Evolutionary conservation across 176 grass and related monocot species (phyloP), one percentile per base, ranked within the genome.

Genomic region (Pontederia crassipes): DNA sequence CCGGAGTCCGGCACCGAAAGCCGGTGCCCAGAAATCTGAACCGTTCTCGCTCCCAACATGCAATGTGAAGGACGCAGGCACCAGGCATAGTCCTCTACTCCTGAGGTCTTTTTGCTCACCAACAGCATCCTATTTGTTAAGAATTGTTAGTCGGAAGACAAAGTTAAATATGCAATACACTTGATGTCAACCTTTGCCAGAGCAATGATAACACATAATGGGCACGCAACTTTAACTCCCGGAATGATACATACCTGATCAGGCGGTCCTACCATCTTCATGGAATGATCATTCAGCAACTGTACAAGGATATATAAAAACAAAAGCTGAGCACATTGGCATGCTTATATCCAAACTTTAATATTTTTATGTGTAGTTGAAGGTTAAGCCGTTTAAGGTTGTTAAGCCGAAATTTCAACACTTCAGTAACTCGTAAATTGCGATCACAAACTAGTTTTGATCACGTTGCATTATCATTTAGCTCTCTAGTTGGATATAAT

Each of bases 201-300:
- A 57, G 59, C 45, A 49, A 65, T 49, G 17, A 65, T 12, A 6
- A 26, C 45, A 3, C 13, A 20, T 27, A 10, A 61, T 55, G 12
- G 55, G 11, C 52, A 9, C 14, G 40, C 56, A 57, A 52, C 49
- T 52, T 52, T 52, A 14, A 52, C 12, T 52, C 49, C 11, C 11
- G 12, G 11, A 52, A 52, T 52, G 11, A 52, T 12, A 10, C 3
- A 52, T 52, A 81, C 70, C 70, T 71, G 65, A 8, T 80, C 78
- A 59, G 55, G 46, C 4, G 51, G 65, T 54, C 66, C 52, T 58
- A 56, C 65, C 54, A 74, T 86, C 46, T 74, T 82, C 57, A 54
- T 54, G 32, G 28, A 55, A 29, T 56, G 62, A 64, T 67, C 83
- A 59, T 75, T 71, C 58, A 78, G 10, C 17, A 86, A 60, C 83